These are phyloP conservation scores for Theobroma grandiflorum DNA, from an alignment of 441 rosid genomes.

Conservation along the genomic window DNA sequence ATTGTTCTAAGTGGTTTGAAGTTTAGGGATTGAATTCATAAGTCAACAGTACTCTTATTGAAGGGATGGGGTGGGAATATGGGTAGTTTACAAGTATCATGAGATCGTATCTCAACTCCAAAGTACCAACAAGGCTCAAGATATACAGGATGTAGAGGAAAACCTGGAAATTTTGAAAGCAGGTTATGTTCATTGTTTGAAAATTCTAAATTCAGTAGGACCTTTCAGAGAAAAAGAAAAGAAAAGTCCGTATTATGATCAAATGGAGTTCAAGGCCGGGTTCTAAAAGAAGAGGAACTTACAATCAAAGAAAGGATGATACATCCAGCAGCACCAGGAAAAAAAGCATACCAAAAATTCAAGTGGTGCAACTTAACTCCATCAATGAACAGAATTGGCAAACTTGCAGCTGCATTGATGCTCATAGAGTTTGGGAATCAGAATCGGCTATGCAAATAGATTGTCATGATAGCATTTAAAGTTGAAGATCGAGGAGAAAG, in stretches of 20 bases:
- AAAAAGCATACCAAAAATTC: constrained; percentile 74
- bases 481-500: background rate
- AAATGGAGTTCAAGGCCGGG: background rate
- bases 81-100: background rate
- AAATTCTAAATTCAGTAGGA: no score
- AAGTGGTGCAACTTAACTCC: constrained; percentile 76
- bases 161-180: background rate
- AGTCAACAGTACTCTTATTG: background rate
- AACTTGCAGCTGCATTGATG: constrained; percentile 74
- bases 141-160: background rate
- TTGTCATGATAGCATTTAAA: background rate
- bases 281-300: constrained; percentile 33
- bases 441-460: background rate
- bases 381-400: constrained; percentile 88
- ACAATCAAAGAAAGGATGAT: constrained; percentile 73
- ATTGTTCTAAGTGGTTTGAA: background rate
- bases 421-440: background rate
- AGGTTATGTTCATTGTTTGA: background rate
- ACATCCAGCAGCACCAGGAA: constrained; percentile 91
- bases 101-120: background rate
- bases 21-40: background rate
- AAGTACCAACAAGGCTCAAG: background rate
- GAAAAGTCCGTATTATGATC: background rate
- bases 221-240: background rate
- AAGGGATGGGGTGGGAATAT: background rate